A percentile compares a stretch with the other conserved stretches of the same genome.
Evolutionary conservation across 2,329 filamentous ascomycete species (phyloP).

Genomic region (Neoarthrinium moseri): DNA sequence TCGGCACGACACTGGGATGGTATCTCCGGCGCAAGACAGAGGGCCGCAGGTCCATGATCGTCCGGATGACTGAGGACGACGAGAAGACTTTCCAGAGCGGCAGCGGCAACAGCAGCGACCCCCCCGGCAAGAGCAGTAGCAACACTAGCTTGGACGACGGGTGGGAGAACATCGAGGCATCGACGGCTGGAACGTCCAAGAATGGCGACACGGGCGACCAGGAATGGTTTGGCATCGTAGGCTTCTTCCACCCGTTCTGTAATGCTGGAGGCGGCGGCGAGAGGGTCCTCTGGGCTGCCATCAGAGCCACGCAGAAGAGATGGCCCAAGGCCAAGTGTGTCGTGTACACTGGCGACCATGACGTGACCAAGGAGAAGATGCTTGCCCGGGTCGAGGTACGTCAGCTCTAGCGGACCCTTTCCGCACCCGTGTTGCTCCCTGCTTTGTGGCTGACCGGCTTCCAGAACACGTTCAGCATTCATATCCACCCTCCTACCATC

Average conservation of each 20-base stretch:
- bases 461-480: conserved; percentile 87
- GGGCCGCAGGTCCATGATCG: conserved; percentile 57
- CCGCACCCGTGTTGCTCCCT: conserved; percentile 12
- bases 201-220: conserved; percentile 42
- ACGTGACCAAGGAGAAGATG: conserved; percentile 77
- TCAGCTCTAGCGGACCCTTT: not conserved
- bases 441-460: conserved; percentile 1
- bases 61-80: conserved; percentile 49
- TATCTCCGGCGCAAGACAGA: conserved; percentile 63
- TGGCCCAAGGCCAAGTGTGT: conserved; percentile 89
- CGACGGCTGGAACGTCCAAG: conserved; percentile 33
- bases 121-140: conserved; percentile 13
- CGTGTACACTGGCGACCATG: conserved; percentile 94
- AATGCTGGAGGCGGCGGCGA: conserved; percentile 97
- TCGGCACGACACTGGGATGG: conserved; percentile 53
- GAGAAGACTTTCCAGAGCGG: conserved; percentile 31
- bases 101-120: conserved; percentile 36
- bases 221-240: conserved; percentile 82
- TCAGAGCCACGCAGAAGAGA: conserved; percentile 82
- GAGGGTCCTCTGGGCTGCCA: conserved; percentile 92
- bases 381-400: conserved; percentile 71
- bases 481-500: conserved; percentile 77
- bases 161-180: conserved; percentile 67
- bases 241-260: conserved; percentile 98
- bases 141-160: conserved; percentile 53